These are phyloP conservation scores for Davidsoniella australis DNA, from an alignment of 2,329 filamentous ascomycete genomes.

Conservation along the genomic window DNA sequence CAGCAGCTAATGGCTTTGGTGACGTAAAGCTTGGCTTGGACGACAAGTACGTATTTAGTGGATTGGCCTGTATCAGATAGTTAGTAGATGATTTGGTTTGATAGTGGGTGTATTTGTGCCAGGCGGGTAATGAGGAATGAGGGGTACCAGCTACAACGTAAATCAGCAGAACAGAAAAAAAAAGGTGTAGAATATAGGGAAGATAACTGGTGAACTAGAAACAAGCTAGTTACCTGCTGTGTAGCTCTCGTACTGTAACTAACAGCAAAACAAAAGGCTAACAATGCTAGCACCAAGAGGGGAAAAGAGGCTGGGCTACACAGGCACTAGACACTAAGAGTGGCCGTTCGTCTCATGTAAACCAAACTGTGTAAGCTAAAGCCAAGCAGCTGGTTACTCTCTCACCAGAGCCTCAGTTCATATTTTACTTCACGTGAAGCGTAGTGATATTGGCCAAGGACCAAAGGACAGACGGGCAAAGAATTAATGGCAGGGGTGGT, in stretches of 20 bases:
- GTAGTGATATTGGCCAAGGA: neutral
- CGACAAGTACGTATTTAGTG: constrained; percentile 84
- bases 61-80: constrained; percentile 54
- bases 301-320: neutral
- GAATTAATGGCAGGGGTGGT: neutral
- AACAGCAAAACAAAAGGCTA: too few relatives aligned
- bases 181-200: too few relatives aligned
- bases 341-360: too few relatives aligned
- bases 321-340: neutral
- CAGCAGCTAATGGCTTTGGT: constrained; percentile 76
- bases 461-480: neutral
- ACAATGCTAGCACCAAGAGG: too few relatives aligned
- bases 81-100: constrained; percentile 26
- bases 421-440: too few relatives aligned
- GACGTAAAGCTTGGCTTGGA: constrained; percentile 87
- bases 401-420: too few relatives aligned
- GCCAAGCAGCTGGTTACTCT: too few relatives aligned
- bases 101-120: constrained; percentile 16
- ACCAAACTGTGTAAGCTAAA: too few relatives aligned
- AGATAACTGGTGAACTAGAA: too few relatives aligned
- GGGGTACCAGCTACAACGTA: neutral
- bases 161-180: neutral
- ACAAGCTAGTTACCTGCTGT: too few relatives aligned
- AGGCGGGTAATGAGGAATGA: constrained; percentile 12
- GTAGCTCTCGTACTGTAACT: too few relatives aligned